Evolutionary conservation across 23 red algal species (phyloP).

Genomic region (Gracilaria gracilis): DNA sequence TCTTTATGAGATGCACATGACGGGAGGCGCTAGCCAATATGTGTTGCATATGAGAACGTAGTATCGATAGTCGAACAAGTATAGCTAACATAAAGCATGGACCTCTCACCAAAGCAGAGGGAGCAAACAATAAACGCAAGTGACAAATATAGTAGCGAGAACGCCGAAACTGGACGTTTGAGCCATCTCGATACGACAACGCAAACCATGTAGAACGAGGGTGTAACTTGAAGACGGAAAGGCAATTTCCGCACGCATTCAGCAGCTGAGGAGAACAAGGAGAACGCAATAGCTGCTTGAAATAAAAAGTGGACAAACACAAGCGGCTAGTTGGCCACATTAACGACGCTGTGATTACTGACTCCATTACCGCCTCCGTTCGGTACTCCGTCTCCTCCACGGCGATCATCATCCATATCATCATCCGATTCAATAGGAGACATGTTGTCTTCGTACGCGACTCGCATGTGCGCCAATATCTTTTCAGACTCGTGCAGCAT

Average conservation of each 20-base stretch:
- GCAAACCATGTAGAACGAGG: slow-evolving; percentile 19
- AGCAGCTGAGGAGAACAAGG: not conserved
- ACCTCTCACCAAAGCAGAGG: not conserved
- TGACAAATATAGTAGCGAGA: not conserved
- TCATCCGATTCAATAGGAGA: slow-evolving; percentile 21
- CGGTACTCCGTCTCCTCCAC: no score
- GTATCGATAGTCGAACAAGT: not conserved
- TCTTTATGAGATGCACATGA: not conserved
- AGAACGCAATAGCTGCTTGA: not conserved
- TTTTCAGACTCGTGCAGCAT: slow-evolving; percentile 20
- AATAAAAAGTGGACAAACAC: not conserved
- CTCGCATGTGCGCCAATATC: slow-evolving; percentile 1
- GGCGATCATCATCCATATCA: slow-evolving; percentile 5
- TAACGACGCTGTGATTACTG: not conserved
- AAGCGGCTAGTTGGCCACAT: not conserved
- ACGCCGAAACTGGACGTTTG: slow-evolving; percentile 43
- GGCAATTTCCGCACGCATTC: not conserved
- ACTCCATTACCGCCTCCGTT: not conserved
- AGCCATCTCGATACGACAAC: slow-evolving; percentile 36
- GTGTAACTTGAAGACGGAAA: not conserved
- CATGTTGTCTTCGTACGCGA: not conserved
- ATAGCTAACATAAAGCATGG: slow-evolving; percentile 1
- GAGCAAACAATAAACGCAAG: not conserved
- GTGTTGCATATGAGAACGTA: not conserved
- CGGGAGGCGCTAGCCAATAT: not conserved